Evolutionary conservation across 441 rosid genomes (phyloP).

Genomic region (Mallotus japonicus): DNA sequence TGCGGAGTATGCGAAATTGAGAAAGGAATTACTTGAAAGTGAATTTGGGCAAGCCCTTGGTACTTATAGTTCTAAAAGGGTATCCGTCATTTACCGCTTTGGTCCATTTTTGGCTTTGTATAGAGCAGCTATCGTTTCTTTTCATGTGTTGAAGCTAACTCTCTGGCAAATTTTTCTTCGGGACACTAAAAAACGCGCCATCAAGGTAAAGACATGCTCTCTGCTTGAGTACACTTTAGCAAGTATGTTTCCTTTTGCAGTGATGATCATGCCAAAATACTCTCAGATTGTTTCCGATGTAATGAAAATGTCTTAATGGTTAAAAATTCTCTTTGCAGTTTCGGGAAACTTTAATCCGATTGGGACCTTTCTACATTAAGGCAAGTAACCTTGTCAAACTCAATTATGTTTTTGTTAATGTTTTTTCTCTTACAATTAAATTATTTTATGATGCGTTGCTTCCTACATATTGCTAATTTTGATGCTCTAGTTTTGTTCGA

Average conservation of each 20-base stretch:
- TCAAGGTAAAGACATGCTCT: conserved; percentile 49
- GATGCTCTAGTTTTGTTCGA: not conserved
- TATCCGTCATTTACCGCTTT: conserved; percentile 58
- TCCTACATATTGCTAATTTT: not conserved
- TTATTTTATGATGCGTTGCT: not conserved
- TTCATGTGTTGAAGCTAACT: conserved; percentile 70
- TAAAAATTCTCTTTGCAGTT: conserved; percentile 51
- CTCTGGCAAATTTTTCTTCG: conserved; percentile 67
- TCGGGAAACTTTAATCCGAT: conserved; percentile 70
- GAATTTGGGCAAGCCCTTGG: conserved; percentile 83
- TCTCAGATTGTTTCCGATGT: too few relatives aligned
- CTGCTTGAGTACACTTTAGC: too few relatives aligned
- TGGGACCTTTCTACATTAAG: conserved; percentile 98
- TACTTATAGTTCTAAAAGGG: conserved; percentile 59
- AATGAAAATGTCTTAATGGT: too few relatives aligned
- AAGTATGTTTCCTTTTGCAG: too few relatives aligned
- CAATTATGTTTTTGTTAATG: not conserved
- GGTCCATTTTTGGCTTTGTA: conserved; percentile 89
- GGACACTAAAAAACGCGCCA: conserved; percentile 75
- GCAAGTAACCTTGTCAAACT: conserved; percentile 37
- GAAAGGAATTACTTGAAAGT: conserved; percentile 94
- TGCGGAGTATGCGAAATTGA: conserved; percentile 79
- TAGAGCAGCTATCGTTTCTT: conserved; percentile 87
- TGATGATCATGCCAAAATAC: too few relatives aligned
- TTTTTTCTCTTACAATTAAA: not conserved